Evolutionary conservation across 78 protist species (phyloP), one percentile per base, ranked within the genome.

Genomic region (Dictyostelium capitatum): DNA sequence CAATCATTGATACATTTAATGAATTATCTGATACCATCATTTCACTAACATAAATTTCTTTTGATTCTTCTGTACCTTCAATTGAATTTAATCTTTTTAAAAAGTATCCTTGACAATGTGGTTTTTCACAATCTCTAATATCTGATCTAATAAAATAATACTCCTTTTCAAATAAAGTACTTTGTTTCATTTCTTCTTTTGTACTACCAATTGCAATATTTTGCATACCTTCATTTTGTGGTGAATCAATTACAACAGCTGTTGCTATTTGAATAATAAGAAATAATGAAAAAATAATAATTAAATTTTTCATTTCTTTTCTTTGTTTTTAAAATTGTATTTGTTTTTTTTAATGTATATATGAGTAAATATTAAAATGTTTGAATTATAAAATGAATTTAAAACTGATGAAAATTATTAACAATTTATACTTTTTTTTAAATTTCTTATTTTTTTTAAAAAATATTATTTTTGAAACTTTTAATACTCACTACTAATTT

Each of bases 1-100:
- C 15, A 17, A 50, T 25, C 19, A 50, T 20, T 14, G 57, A 10
- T 9, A 20, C 3, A 50, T 77, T 77, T 14, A 77, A 37, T 20
- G 20, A 37, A 25, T 17, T 37, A 25, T 79, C 23, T 6, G n/a
- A 17, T 28, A 62, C 19, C 50, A 54, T 48, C 25, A 54, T 32
- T 79, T 79, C 83, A 51, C 56, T 37, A 56, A 79, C 46, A 56
- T 79, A 79, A 28, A 37, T 54, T 19, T 79, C 83, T 54, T 54
- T n/a, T 0, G 25, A 32, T 1, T 54, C 83, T 20, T 46, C 65
- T 3, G 56, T n/a, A 72, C 54, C 79, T 15, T 72, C 79, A 41
- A 28, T n/a, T 19, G 51, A 20, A 79, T 79, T 79, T 8, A 79
- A 19, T n/a, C 23, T 37, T 19, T 79, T 79, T 9, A 79, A 30